Evolutionary conservation across 2,329 filamentous ascomycete species (phyloP), one percentile per base, ranked within the genome.

Genomic region (Gaeumannomyces sp.): DNA sequence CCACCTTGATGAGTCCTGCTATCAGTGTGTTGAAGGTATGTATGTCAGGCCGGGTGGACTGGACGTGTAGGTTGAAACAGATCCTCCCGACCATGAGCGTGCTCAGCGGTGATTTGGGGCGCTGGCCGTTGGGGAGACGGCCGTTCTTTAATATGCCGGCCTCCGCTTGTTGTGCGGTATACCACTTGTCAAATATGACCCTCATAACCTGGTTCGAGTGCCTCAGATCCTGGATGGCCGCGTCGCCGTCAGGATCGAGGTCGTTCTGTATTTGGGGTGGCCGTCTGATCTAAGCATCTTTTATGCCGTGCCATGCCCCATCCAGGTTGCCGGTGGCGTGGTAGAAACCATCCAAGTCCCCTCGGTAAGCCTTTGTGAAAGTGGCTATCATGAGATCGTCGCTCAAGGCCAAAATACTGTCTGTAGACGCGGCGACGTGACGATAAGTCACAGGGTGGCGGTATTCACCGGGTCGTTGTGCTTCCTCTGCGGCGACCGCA

Each of bases 1-100:
- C 77, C 6, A 81, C 72, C 38, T 79, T 78, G 63, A 83, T 80
- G 62, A 94, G 86, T n/a, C 85, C 84, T n/a, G 84, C 73, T 3
- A 94, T 82, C 31, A 95, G 80, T 16, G 83, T 81, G 71, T 93
- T 93, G 77, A 88, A 92, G 4, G 88, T 92, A 68, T 86, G 80
- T 50, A 90, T 82, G 67, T 85, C 85, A 0, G 90, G 89, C 0
- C 86, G 83, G 25, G 84, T 78, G 2, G 81, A 73, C 2, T 85
- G 86, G 4, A 85, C 77, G 22, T 92, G 80, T 3, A 95, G 76
- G 71, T 91, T 92, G 74, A 88, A 88, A 73, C 83, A 86, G 63
- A 87, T 78, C 70, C 79, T 81, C n/a, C 63, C 64, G 10, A 68
- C 65, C 70, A 64, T 64, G 28, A n/a, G 35, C 53, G 53, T 45